These are phyloP conservation scores for Mycena floridula DNA, from an alignment of 768 basidiomycete species.

Conservation along the genomic window DNA sequence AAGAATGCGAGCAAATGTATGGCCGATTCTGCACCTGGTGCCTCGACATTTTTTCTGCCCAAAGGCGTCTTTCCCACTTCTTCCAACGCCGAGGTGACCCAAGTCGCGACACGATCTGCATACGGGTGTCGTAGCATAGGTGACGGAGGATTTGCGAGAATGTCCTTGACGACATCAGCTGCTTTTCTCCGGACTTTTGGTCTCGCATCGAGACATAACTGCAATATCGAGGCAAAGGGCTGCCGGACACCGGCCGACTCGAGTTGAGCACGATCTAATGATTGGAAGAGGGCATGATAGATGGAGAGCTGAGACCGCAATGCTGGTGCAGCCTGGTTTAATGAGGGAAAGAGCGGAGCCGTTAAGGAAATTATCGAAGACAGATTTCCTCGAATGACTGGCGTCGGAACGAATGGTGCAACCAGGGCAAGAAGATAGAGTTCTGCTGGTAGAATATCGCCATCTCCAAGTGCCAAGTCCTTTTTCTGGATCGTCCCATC, in stretches of 20 bases:
- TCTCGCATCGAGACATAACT: constrained; percentile 77
- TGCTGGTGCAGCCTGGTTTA: constrained; percentile 64
- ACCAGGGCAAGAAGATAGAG: constrained; percentile 81
- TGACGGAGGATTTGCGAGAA: constrained; percentile 69
- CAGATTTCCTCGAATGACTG: constrained; percentile 76
- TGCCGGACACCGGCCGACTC: constrained; percentile 67
- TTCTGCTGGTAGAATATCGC: constrained; percentile 75
- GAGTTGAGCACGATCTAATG: constrained; percentile 69
- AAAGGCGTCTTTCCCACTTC: constrained; percentile 61
- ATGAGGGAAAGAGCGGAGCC: constrained; percentile 68
- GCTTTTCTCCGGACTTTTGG: constrained; percentile 94
- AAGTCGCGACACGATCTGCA: constrained; percentile 72
- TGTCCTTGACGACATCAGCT: constrained; percentile 75
- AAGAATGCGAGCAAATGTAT: constrained; percentile 75
- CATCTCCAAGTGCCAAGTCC: constrained; percentile 46
- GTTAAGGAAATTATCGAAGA: constrained; percentile 66
- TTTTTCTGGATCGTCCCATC: constrained; percentile 69
- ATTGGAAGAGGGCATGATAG: constrained; percentile 59
- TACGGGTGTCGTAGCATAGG: constrained; percentile 85
- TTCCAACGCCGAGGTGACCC: constrained; percentile 60
- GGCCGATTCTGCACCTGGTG: constrained; percentile 62
- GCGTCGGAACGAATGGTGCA: constrained; percentile 67
- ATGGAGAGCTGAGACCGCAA: constrained; percentile 83
- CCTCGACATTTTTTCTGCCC: constrained; percentile 50
- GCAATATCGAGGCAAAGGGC: constrained; percentile 79